Conservation (phyloP, 208 protist species). For the Trichomonas vaginalis region DNA sequence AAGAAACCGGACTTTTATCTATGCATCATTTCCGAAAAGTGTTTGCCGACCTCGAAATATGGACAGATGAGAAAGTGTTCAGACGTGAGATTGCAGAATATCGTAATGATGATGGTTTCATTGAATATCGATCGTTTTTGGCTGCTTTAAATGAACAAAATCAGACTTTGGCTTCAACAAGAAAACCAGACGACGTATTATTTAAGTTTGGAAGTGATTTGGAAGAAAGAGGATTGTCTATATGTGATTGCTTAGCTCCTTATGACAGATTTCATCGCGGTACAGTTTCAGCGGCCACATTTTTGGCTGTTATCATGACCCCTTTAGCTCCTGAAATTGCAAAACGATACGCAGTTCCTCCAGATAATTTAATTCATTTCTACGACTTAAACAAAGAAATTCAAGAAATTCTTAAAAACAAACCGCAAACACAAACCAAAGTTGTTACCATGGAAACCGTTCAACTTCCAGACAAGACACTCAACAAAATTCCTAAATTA, state of each 20-base stretch:
- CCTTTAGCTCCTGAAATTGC: neutral
- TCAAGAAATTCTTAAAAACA: neutral
- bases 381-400: neutral
- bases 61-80: neutral
- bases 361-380: neutral
- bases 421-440: neutral
- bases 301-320: neutral
- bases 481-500: neutral
- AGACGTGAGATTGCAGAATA: neutral
- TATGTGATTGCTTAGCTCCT: neutral
- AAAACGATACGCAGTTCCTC: neutral
- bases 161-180: neutral
- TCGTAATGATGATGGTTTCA: neutral
- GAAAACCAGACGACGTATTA: neutral
- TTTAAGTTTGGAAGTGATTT: neutral
- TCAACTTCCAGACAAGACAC: neutral
- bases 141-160: neutral
- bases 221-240: neutral
- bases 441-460: neutral
- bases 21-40: neutral
- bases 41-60: neutral
- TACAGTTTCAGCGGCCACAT: neutral
- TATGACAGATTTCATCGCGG: neutral
- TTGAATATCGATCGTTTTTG: neutral
- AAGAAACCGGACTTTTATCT: neutral